Conservation (phyloP, 306 rosid species). For the Cicer pinnatifidum region DNA sequence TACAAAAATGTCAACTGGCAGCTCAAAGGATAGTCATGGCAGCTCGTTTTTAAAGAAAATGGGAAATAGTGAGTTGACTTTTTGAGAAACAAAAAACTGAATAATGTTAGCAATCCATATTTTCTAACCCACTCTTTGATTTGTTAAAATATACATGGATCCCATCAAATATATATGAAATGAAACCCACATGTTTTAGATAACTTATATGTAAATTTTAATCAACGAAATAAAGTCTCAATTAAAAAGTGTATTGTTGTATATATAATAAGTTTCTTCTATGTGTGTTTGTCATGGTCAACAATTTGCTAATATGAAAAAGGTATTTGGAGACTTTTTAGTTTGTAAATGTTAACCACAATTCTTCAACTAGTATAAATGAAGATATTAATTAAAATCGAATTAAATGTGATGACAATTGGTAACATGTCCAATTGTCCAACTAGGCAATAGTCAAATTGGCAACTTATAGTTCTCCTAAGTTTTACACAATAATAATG, state of each 20-base stretch:
- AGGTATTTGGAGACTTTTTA: background rate
- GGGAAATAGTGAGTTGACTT: background rate
- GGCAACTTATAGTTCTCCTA: background rate
- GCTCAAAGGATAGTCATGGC: background rate
- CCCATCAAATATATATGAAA: no score
- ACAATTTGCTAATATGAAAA: background rate
- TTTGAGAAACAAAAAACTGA: background rate
- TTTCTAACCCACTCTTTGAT: no score
- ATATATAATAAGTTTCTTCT: background rate
- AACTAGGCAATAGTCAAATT: slow-evolving; percentile 4
- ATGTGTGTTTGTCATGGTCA: background rate
- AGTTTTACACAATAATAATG: background rate
- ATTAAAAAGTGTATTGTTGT: no score
- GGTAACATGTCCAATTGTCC: slow-evolving; percentile 10
- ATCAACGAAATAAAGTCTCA: no score
- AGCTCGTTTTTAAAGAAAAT: no score
- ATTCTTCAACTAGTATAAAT: background rate
- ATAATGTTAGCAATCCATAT: no score
- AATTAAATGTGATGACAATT: slow-evolving; percentile 11
- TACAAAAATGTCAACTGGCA: background rate
- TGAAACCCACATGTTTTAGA: no score
- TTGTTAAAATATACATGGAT: no score
- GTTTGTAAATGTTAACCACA: background rate
- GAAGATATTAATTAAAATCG: background rate
- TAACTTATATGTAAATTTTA: no score